These are phyloP conservation scores for Fomes fomentarius DNA, from an alignment of 1,284 basidiomycete species.

Conservation along the genomic window DNA sequence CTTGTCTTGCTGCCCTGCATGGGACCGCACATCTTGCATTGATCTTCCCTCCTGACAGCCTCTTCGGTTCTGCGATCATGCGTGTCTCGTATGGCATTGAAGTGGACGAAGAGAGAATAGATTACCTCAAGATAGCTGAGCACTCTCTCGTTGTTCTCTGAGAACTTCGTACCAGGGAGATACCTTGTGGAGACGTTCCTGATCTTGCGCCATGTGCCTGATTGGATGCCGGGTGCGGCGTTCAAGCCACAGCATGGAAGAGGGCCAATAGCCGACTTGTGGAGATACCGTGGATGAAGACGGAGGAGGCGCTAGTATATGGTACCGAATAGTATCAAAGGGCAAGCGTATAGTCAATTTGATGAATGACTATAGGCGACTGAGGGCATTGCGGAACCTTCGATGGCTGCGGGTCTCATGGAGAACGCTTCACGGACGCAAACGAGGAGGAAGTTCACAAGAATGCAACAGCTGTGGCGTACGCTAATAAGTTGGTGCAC, in stretches of 20 bases:
- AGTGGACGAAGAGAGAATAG: slow-evolving; percentile 28
- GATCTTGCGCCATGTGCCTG: slow-evolving; percentile 9
- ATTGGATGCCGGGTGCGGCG: slow-evolving; percentile 15
- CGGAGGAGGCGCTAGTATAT: slow-evolving; percentile 10
- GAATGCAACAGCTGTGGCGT: not conserved
- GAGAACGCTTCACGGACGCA: not conserved
- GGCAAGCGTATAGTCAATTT: too few species aligned
- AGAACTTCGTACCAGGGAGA: slow-evolving; percentile 15
- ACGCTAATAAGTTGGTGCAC: not conserved
- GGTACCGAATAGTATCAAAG: too few species aligned
- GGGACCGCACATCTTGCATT: too few species aligned
- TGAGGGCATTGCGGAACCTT: not conserved
- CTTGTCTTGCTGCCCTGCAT: too few species aligned
- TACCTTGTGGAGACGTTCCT: slow-evolving; percentile 19
- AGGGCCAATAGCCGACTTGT: not conserved
- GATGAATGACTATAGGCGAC: too few species aligned
- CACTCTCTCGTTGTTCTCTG: slow-evolving; percentile 12
- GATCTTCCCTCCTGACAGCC: too few species aligned
- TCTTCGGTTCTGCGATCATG: slow-evolving; percentile 34
- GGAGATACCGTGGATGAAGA: slow-evolving; percentile 9
- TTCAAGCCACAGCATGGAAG: slow-evolving; percentile 10
- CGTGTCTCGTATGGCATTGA: slow-evolving; percentile 38
- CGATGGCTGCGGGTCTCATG: not conserved
- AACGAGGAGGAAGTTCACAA: not conserved
- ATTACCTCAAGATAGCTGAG: slow-evolving; percentile 13